phyloP scores from a whole-genome alignment of 2,329 filamentous ascomycete genomes.

The Setomelanomma holmii region DNA sequence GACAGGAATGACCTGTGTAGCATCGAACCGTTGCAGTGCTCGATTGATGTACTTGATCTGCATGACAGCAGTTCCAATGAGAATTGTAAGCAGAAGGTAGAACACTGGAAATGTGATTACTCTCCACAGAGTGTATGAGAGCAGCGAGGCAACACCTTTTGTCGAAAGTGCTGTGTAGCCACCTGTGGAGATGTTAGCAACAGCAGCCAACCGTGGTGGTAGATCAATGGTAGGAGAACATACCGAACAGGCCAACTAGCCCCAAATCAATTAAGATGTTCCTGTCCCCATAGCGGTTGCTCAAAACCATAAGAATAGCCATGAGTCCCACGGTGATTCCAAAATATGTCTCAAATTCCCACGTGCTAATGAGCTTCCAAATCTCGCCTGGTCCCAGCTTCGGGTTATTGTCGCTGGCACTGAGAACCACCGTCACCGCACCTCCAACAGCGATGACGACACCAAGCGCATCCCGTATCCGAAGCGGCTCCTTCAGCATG shows the following conservation, averaged over 20 bases:
- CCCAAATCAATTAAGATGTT: constrained; percentile 92
- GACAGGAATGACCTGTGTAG: constrained; percentile 95
- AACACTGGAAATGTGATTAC: constrained; percentile 92
- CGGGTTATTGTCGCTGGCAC: constrained; percentile 85
- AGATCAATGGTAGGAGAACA: constrained; percentile 3
- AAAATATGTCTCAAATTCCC: constrained; percentile 91
- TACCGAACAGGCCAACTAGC: constrained; percentile 91
- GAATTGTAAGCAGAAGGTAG: constrained; percentile 80
- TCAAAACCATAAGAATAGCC: constrained; percentile 78
- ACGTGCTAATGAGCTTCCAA: constrained; percentile 83
- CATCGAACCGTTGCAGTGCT: constrained; percentile 89
- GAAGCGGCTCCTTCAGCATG: constrained; percentile 90
- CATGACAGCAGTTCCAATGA: constrained; percentile 87
- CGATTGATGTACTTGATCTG: constrained; percentile 97
- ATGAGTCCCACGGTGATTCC: constrained; percentile 79
- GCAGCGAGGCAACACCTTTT: constrained; percentile 93
- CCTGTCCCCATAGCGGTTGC: constrained; percentile 80
- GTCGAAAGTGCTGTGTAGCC: constrained; percentile 97
- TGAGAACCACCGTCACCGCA: constrained; percentile 90
- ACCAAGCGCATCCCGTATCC: constrained; percentile 83
- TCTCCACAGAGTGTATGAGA: constrained; percentile 88
- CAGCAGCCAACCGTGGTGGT: background rate
- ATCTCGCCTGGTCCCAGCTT: constrained; percentile 91
- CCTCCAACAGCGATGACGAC: constrained; percentile 87
- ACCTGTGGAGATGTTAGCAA: constrained; percentile 54